These are phyloP conservation scores for Celoporthe dispersa DNA, from an alignment of 2,329 filamentous ascomycete genomes.

Conservation along the genomic window DNA sequence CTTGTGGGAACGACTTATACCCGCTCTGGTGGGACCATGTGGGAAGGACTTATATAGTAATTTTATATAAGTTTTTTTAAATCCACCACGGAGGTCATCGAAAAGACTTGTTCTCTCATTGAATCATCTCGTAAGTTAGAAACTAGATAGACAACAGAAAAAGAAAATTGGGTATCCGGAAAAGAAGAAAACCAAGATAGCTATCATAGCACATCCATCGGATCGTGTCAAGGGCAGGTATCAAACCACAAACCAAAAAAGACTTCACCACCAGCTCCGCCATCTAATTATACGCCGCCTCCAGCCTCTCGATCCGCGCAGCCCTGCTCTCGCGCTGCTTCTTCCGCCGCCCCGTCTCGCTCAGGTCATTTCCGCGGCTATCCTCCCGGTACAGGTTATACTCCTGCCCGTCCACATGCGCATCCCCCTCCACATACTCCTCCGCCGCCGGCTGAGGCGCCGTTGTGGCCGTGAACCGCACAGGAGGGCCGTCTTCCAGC, in stretches of 20 bases:
- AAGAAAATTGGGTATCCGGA: background rate
- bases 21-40: background rate
- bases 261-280: background rate
- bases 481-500: constrained; percentile 12
- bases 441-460: constrained; percentile 29
- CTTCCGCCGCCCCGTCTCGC: constrained; percentile 16
- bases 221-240: background rate
- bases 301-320: constrained; percentile 27
- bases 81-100: too few relatives aligned
- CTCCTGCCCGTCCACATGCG: constrained; percentile 16
- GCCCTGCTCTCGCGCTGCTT: constrained; percentile 27
- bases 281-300: constrained; percentile 12
- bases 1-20: too few relatives aligned
- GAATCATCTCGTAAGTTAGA: background rate
- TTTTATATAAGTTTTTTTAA: too few relatives aligned
- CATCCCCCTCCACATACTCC: constrained; percentile 27
- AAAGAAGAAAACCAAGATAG: background rate
- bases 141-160: background rate
- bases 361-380: constrained; percentile 11
- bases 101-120: too few relatives aligned
- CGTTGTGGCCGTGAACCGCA: constrained; percentile 27
- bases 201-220: background rate
- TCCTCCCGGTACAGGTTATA: constrained; percentile 27
- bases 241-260: background rate
- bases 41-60: too few relatives aligned